Evolutionary conservation across 108 stramenopile genomes (phyloP), one percentile per base, ranked within the genome.

Genomic region (Asterionellopsis glacialis): DNA sequence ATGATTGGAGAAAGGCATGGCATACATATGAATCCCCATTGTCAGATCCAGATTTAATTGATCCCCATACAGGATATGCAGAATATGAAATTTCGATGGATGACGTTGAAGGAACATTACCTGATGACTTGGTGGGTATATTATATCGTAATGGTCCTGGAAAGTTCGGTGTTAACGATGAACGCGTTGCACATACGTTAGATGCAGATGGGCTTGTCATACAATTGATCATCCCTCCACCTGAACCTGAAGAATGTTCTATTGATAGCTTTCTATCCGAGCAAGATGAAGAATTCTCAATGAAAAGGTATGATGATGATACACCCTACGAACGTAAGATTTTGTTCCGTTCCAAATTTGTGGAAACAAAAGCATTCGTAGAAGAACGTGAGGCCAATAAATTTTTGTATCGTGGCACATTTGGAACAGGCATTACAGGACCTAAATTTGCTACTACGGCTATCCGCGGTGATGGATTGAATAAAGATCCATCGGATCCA

Each of bases 61-160:
- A 77, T 65, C 57, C 72, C 1, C 22, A 41, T 12, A 79, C 77
- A 13, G 82, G 82, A 1, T 61, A 68, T 57, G 77, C 77, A 0
- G 70, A 79, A 3, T 83, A 83, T 44, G 63, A 57, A 15, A 73
- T 75, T 51, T 15, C 40, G 6, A 21, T 22, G n/a, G 70, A 72
- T 3, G 70, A 72, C 3, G 64, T 83, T 14, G 77, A 83, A 23
- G 82, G 82, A 15, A 40, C 13, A 4, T 0, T 79, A 2, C 82
- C 82, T 0, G 68, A 67, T 12, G 77, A 83, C 54, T 51, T 83
- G 57, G 69, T 76, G 0, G 82, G 82, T 27, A 50, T 59, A 11
- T 55, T 83, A 18, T 83, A 76, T 65, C 77, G 82, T 7, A 83
- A 79, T 63, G 82, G 82, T 0, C 77, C 82, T 41, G 82, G 82